Conservation (phyloP, 176 grass and related monocot species). For the Oryza glaberrima region DNA sequence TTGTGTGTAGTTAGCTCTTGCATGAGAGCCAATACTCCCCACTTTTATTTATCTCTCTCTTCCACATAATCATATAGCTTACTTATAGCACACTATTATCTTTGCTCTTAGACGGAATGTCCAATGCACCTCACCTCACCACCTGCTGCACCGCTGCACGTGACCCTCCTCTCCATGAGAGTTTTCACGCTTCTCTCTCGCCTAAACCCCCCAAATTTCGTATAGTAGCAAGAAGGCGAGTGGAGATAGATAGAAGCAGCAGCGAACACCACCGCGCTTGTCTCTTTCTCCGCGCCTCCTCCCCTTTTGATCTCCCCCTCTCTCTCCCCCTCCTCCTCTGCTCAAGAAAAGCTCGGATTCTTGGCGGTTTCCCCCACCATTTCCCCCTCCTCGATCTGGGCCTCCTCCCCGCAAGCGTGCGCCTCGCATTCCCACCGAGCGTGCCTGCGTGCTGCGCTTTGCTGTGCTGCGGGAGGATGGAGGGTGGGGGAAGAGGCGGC, state of each 20-base stretch:
- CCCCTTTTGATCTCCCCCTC: conserved; percentile 32
- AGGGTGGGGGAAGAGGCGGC: background rate
- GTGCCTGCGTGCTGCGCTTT: background rate
- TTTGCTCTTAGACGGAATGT: background rate
- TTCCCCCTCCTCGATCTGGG: conserved; percentile 54
- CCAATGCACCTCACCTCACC: conserved; percentile 21
- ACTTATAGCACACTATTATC: no score
- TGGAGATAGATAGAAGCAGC: conserved; percentile 21
- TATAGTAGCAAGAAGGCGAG: conserved; percentile 15
- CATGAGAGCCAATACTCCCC: no score
- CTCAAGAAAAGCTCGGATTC: conserved; percentile 51
- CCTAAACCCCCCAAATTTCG: conserved; percentile 44
- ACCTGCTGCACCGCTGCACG: conserved; percentile 28
- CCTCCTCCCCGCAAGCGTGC: conserved; percentile 37
- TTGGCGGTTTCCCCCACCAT: conserved; percentile 37
- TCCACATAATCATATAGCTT: no score
- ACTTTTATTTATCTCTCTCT: no score
- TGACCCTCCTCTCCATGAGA: background rate
- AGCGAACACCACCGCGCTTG: conserved; percentile 34
- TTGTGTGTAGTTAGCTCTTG: no score
- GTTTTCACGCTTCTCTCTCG: background rate
- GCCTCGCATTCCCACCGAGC: conserved; percentile 26
- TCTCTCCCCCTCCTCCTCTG: background rate
- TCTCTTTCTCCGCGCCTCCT: conserved; percentile 36
- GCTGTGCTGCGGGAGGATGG: conserved; percentile 21